A percentile compares a stretch with the other conserved stretches of the same genome.
Evolutionary conservation across 352 stramenopile genomes (phyloP).

Genomic region (Phytophthora ohioensis): DNA sequence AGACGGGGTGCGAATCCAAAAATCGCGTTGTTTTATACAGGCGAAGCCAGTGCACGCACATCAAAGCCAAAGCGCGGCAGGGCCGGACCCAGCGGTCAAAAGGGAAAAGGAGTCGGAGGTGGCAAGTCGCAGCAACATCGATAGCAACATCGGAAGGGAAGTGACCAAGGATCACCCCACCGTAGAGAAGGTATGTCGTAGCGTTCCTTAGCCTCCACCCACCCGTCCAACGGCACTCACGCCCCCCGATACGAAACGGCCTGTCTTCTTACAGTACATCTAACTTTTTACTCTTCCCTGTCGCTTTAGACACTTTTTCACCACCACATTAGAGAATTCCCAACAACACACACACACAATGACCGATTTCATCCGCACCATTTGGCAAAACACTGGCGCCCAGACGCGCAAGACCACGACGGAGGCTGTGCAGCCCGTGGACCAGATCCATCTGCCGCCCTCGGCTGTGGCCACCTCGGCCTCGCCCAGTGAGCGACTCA

Average conservation of each 20-base stretch:
- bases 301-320: constrained; percentile 35
- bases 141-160: constrained; percentile 1
- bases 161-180: not conserved
- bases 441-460: constrained; percentile 70
- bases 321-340: not conserved
- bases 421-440: constrained; percentile 53
- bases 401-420: constrained; percentile 35
- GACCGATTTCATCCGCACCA: constrained; percentile 84
- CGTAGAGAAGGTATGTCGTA: constrained; percentile 26
- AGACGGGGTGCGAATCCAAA: constrained; percentile 6
- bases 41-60: constrained; percentile 32
- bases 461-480: constrained; percentile 33
- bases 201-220: not conserved
- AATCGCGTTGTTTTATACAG: constrained; percentile 20
- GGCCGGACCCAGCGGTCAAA: constrained; percentile 22
- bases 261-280: constrained; percentile 13
- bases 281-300: constrained; percentile 24
- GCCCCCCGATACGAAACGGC: constrained; percentile 25
- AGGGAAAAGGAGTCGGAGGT: constrained; percentile 41
- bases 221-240: constrained; percentile 27
- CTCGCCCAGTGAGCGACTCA: constrained; percentile 44
- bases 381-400: constrained; percentile 52
- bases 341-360: constrained; percentile 40
- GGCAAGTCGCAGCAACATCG: constrained; percentile 25
- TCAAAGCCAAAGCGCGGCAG: constrained; percentile 16